phyloP scores from a whole-genome alignment of 345 rosid species.

The Populus euphratica region DNA sequence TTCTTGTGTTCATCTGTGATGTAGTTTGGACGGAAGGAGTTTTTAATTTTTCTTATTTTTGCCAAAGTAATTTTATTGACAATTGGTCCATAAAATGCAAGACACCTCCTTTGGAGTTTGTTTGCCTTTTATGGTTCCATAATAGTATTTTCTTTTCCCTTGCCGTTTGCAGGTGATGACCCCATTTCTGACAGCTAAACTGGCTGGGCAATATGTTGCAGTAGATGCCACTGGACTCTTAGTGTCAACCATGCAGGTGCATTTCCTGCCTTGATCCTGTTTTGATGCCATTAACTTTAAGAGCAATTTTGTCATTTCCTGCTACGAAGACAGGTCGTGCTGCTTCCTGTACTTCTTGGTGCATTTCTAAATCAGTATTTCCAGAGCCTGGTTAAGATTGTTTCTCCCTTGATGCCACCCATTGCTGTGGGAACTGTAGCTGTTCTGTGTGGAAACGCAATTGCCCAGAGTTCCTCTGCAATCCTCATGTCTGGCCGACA shows the following conservation, averaged over 20 bases:
- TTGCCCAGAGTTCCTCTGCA: constrained; percentile 66
- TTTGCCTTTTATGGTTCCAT: neutral
- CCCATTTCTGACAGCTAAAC: constrained; percentile 78
- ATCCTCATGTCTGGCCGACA: constrained; percentile 72
- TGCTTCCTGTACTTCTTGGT: constrained; percentile 69
- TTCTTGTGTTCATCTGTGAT: neutral
- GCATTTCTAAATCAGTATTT: constrained; percentile 51
- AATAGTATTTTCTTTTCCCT: constrained; percentile 2
- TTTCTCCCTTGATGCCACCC: constrained; percentile 80
- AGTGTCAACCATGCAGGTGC: constrained; percentile 72
- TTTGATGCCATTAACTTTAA: neutral
- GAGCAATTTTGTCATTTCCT: neutral
- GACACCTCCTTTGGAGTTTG: neutral
- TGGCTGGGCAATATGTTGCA: constrained; percentile 78
- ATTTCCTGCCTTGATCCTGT: constrained; percentile 5
- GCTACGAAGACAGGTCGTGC: constrained; percentile 54
- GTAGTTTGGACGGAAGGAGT: neutral
- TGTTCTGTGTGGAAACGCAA: constrained; percentile 73
- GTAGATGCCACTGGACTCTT: constrained; percentile 73
- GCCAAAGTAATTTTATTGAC: neutral
- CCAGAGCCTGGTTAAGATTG: constrained; percentile 57
- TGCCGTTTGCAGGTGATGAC: constrained; percentile 66
- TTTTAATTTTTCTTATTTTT: neutral
- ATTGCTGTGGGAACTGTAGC: constrained; percentile 83
- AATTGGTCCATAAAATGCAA: neutral